A percentile compares a stretch with the other conserved stretches of the same genome.
These are phyloP conservation scores for Apiospora pterosperma DNA, from an alignment of 2,329 filamentous ascomycete genomes.

Conservation along the genomic window DNA sequence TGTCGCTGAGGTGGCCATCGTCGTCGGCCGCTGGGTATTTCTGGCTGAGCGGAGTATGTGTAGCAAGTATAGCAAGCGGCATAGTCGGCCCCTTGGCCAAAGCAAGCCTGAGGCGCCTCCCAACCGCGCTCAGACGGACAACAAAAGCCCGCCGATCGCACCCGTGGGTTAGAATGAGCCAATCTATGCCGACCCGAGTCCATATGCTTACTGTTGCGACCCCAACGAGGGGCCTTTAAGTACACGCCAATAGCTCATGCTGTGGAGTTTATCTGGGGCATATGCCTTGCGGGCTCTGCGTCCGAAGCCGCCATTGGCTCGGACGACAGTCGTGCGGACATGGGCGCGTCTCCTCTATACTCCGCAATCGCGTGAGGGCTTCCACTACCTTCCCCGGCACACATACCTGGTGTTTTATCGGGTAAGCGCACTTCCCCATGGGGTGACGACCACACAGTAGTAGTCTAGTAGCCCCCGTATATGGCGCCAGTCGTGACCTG, in stretches of 20 bases:
- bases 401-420: not conserved
- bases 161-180: not conserved
- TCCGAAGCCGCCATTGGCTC: not conserved
- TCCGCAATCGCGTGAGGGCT: not conserved
- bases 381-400: not conserved
- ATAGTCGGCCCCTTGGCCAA: not conserved
- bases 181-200: no score
- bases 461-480: not conserved
- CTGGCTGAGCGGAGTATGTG: not conserved
- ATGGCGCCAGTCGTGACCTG: not conserved
- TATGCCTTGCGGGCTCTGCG: not conserved
- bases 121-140: not conserved
- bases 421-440: not conserved
- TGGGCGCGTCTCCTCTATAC: not conserved
- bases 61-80: no score
- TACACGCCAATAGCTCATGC: not conserved
- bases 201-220: no score
- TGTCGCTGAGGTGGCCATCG: not conserved
- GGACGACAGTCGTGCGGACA: constrained; percentile 1
- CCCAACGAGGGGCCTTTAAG: not conserved
- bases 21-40: not conserved
- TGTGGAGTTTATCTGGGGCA: not conserved
- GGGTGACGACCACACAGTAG: not conserved
- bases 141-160: not conserved
- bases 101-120: not conserved